Base-by-base conservation (phyloP, 495 filamentous ascomycete species). In the Bryoglossum gracile region DNA sequence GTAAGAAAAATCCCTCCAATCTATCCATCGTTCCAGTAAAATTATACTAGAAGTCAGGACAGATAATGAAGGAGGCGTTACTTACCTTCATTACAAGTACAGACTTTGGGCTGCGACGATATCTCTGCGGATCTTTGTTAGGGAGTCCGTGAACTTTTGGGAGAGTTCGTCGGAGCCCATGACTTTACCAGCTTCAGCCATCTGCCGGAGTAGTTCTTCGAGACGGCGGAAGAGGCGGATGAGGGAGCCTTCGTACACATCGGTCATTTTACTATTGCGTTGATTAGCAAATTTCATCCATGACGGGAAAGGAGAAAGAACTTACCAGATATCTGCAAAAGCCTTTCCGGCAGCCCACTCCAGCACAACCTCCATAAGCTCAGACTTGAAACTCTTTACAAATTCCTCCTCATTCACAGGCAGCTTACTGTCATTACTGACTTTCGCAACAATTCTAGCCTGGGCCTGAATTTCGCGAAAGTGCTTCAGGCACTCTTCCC, bases 121-220 rank as follows among this genome's bases (percentile, higher is more conserved):
- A 62, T 95, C 89, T 58, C 92, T 74, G 67, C 82, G 79, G 16
- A 97, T 81, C 78, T 94, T 94, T 38, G 71, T 69, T 57, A 98
- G 68, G 26, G 86, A 81, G 46, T 77, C 70, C 64, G 94, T 88
- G 57, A 98, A 98, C 62, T 87, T 97, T 58, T 80, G 69, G 64
- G 89, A 82, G 44, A 98, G 73, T 50, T 96, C 92, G 54, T 95
- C 86, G 62, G 82, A 95, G 45, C 92, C 92, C 94, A 98, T 98
- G 44, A 95, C 90, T 68, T 94, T 95, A 54, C 84, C 78, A 33
- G 88, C 92, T 68, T 95, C 85, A n/a, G 85, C 91, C 79, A 97
- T 95, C 66, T 98, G 92, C 54, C 94, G 77, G n/a, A 98, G 71
- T 43, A 95, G 76, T 69, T 98, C 92, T 67, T 98, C 94, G 28